These are phyloP conservation scores for Scortechinia acanthostroma DNA, from an alignment of 2,329 filamentous ascomycete genomes.

Conservation along the genomic window DNA sequence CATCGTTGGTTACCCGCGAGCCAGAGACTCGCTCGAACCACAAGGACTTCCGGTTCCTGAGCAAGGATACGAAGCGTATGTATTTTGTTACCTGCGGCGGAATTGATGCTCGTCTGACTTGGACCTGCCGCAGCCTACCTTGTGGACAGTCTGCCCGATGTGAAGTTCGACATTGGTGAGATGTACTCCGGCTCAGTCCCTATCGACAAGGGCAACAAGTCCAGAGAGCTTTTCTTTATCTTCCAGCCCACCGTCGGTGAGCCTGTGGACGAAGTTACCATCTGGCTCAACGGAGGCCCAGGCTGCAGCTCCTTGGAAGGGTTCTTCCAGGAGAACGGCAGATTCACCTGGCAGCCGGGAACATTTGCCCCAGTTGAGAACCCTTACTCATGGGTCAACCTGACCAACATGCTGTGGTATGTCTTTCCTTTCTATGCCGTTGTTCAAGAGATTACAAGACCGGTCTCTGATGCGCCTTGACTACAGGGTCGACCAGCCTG, in stretches of 20 bases:
- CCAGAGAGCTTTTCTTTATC: not conserved
- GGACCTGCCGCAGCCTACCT: not conserved
- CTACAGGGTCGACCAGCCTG: conserved; percentile 44
- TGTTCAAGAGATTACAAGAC: not conserved
- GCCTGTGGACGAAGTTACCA: not conserved
- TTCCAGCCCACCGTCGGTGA: not conserved
- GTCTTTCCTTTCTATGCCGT: not conserved
- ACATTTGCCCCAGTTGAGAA: conserved; percentile 44
- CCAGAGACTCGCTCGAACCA: not conserved
- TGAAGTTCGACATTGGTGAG: not conserved
- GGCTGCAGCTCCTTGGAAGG: conserved; percentile 39
- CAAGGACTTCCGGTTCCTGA: conserved; percentile 6
- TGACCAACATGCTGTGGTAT: conserved; percentile 46
- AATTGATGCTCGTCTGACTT: conserved; percentile 2
- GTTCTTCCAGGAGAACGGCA: conserved; percentile 52
- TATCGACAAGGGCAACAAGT: not conserved
- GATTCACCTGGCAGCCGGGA: conserved; percentile 44
- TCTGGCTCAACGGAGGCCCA: conserved; percentile 10
- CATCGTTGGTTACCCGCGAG: not conserved
- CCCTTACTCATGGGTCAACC: conserved; percentile 45
- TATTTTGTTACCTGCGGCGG: conserved; percentile 4
- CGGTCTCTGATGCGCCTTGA: no score
- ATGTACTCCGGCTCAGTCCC: not conserved
- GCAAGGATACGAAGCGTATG: conserved; percentile 7
- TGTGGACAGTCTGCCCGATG: conserved; percentile 5